Evolutionary conservation across 1,139 yeast genomes (phyloP).

Genomic region (Diutina neorugosa): DNA sequence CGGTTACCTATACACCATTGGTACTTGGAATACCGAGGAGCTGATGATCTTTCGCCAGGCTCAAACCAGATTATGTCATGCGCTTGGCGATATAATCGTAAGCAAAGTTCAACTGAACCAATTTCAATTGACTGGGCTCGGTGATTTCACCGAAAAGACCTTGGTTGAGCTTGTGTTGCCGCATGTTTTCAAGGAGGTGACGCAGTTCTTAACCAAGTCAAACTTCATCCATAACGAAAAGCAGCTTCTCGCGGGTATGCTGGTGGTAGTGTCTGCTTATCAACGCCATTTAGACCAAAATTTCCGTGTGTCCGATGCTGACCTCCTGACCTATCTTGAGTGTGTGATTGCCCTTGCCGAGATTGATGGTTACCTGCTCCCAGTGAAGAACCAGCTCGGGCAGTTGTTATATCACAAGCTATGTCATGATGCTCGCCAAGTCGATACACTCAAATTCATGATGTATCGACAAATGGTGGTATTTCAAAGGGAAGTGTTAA

Average conservation of each 20-base stretch:
- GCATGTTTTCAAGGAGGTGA: slow-evolving; percentile 16
- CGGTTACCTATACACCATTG: slow-evolving; percentile 15
- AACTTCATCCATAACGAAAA: slow-evolving; percentile 26
- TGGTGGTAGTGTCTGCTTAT: neutral
- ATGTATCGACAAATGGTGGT: slow-evolving; percentile 34
- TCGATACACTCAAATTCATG: slow-evolving; percentile 18
- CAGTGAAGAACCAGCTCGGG: slow-evolving; percentile 14
- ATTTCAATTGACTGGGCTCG: neutral
- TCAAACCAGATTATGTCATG: neutral
- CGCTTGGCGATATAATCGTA: neutral
- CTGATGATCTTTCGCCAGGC: neutral
- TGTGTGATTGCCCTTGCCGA: neutral
- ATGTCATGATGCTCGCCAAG: slow-evolving; percentile 4
- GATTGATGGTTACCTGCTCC: neutral
- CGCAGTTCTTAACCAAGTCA: slow-evolving; percentile 21
- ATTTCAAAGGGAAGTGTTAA: slow-evolving; percentile 21
- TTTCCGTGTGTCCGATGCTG: neutral
- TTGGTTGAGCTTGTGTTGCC: slow-evolving; percentile 27
- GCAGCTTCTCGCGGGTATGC: slow-evolving; percentile 16
- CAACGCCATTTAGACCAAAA: neutral
- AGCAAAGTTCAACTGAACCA: neutral
- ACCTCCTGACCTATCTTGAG: neutral
- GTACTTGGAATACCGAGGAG: neutral
- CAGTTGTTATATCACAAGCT: slow-evolving; percentile 17
- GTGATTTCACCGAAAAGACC: slow-evolving; percentile 10